A percentile compares a stretch with the other conserved stretches of the same genome.
Conservation (phyloP, 179 eudicot species). For the Vitellaria paradoxa region DNA sequence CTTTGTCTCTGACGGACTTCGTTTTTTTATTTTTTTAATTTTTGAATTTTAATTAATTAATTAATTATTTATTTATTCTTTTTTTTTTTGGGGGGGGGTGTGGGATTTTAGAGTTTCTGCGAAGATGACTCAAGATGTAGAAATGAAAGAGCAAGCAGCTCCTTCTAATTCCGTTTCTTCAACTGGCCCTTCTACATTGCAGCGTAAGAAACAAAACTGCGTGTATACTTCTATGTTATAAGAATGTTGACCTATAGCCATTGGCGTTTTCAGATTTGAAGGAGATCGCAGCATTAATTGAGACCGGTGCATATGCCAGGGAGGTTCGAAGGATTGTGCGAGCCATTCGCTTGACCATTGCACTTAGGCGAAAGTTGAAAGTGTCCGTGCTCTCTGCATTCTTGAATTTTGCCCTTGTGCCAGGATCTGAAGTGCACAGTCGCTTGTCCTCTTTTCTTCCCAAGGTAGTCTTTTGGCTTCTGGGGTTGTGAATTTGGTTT, state of each 20-base stretch:
- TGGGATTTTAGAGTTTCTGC: background rate
- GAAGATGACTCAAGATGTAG: conserved; percentile 78
- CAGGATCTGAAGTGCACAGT: conserved; percentile 71
- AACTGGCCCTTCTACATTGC: conserved; percentile 52
- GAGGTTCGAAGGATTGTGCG: conserved; percentile 75
- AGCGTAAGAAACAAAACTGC: conserved; percentile 38
- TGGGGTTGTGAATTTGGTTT: background rate
- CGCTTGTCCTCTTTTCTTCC: conserved; percentile 69
- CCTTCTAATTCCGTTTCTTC: conserved; percentile 59
- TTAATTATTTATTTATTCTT: too few species aligned
- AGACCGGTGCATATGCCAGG: conserved; percentile 71
- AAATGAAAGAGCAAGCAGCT: conserved; percentile 75
- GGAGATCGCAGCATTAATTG: conserved; percentile 73
- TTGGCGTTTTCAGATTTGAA: conserved; percentile 47
- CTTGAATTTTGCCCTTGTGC: conserved; percentile 61
- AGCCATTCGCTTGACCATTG: conserved; percentile 71
- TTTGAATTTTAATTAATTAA: too few species aligned
- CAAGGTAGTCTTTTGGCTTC: conserved; percentile 42
- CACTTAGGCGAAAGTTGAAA: conserved; percentile 64
- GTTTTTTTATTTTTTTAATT: background rate
- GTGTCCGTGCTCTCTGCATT: conserved; percentile 59
- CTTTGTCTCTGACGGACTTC: background rate
- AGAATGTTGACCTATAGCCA: background rate
- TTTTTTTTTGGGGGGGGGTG: too few species aligned
- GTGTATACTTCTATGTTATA: background rate